Base-by-base conservation (phyloP, 257 asterid genomes). In the Lycium barbarum region DNA sequence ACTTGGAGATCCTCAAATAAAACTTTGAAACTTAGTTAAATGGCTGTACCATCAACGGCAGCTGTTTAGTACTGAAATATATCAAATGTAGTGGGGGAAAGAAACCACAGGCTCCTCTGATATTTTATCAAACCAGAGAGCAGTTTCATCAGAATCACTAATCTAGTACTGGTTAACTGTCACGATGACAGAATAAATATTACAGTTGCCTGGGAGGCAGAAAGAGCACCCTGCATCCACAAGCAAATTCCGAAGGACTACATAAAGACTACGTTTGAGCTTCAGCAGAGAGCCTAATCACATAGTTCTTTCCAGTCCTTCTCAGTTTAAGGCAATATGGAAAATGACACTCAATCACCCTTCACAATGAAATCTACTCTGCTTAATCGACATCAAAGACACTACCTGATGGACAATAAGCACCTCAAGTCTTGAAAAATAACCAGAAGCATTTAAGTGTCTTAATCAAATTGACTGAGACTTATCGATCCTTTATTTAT, bases 371-470 rank as follows among this genome's bases (percentile, higher is more conserved):
- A 78, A 4, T 53, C 65, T 26, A 8, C 61, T 26, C 33, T 51
- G 49, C 49, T 49, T 78, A 72, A 73, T 53, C 33, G 9, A 53
- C 66, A 53, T 78, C 66, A 33, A 33, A 2, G 12, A 15, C 9
- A 14, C 82, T 53, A 33, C 49, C 49, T 78, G 14, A 53, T 14
- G 65, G 82, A 53, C 82, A 78, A 78, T 78, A 38, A 70, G 51
- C 74, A 67, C 81, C 81, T 73, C 61, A 49, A 74, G 81, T 74
- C 62, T 22, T 12, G 45, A 13, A 22, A 71, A 73, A 22, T 33
- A 74, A 74, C 62, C 61, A 74, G 62, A 22, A 74, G 61, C 33
- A 0, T 49, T 12, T 22, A 12, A 74, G 15, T 14, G 6, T 53
- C 82, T 78, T 78, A 51, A 7, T 76, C 17, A 0, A 53, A 13